These are phyloP conservation scores for Acanthamoeba royreba DNA, from an alignment of 208 protist species.

Conservation along the genomic window DNA sequence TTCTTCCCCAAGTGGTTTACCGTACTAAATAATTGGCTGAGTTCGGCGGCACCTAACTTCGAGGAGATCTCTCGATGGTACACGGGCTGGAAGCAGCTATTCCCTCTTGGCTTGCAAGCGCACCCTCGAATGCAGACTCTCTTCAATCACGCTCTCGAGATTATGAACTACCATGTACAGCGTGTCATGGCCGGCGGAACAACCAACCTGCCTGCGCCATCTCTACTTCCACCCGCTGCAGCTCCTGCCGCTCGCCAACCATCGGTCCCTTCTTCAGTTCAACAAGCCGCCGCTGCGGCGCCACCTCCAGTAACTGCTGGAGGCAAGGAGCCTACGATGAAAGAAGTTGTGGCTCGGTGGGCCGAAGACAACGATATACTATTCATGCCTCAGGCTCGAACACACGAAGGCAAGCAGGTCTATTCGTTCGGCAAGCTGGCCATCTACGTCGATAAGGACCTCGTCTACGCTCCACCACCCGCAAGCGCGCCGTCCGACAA, in stretches of 20 bases:
- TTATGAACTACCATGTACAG: conserved; percentile 41
- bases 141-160: conserved; percentile 51
- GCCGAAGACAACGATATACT: conserved; percentile 53
- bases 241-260: neutral
- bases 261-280: neutral
- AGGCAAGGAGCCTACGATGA: conserved; percentile 34
- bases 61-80: conserved; percentile 52
- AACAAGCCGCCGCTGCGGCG: neutral
- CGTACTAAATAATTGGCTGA: conserved; percentile 50
- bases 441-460: conserved; percentile 38
- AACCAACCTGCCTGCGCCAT: neutral
- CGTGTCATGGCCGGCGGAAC: neutral
- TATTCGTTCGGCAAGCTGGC: conserved; percentile 29
- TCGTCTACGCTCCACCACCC: neutral
- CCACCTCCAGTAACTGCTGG: neutral
- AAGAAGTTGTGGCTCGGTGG: conserved; percentile 24
- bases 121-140: conserved; percentile 6
- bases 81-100: conserved; percentile 53
- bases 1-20: conserved; percentile 59
- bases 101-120: neutral
- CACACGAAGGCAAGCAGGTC: conserved; percentile 54
- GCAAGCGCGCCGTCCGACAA: neutral
- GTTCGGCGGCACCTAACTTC: conserved; percentile 5
- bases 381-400: conserved; percentile 3
- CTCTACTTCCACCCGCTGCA: neutral